Percentiles rank a stretch among this genome's conserved stretches.
phyloP scores from a whole-genome alignment of 2,329 filamentous ascomycete species.

The Ophiostoma triangulosporum region DNA sequence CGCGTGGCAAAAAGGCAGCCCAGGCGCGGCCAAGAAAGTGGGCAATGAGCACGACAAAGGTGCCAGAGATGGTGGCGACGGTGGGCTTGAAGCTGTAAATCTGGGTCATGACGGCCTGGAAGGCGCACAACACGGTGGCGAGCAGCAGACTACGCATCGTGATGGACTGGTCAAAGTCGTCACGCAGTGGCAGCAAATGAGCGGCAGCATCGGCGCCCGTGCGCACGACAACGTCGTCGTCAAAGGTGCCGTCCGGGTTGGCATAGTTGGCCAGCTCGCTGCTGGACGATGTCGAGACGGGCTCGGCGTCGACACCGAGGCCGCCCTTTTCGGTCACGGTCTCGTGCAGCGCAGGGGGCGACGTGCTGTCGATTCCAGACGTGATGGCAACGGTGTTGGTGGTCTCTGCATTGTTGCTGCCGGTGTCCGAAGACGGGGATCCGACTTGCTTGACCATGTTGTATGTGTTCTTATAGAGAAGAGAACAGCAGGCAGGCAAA shows the following conservation, averaged over 20 bases:
- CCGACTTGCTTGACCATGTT: not conserved
- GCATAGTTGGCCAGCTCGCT: conserved; percentile 14
- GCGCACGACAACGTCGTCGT: conserved; percentile 31
- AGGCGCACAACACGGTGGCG: conserved; percentile 33
- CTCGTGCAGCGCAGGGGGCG: not conserved
- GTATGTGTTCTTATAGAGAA: not conserved
- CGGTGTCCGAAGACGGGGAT: not conserved
- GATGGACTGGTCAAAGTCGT: conserved; percentile 36
- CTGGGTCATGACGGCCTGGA: conserved; percentile 41
- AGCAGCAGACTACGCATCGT: conserved; percentile 40
- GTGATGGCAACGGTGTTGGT: too few relatives aligned
- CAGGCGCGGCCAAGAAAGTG: conserved; percentile 40
- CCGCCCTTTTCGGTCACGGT: not conserved
- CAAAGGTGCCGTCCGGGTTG: conserved; percentile 18
- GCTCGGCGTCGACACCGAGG: not conserved
- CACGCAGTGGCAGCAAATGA: conserved; percentile 36
- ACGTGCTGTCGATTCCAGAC: not conserved
- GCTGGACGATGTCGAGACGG: not conserved
- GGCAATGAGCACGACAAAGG: conserved; percentile 43
- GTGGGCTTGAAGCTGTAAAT: conserved; percentile 37
- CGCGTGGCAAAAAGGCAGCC: conserved; percentile 34
- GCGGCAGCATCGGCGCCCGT: conserved; percentile 36
- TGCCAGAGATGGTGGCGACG: conserved; percentile 31
- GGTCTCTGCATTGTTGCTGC: not conserved
- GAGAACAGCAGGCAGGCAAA: not conserved